Evolutionary conservation across 2,329 filamentous ascomycete genomes (phyloP).

Genomic region (Nemania diffusa): DNA sequence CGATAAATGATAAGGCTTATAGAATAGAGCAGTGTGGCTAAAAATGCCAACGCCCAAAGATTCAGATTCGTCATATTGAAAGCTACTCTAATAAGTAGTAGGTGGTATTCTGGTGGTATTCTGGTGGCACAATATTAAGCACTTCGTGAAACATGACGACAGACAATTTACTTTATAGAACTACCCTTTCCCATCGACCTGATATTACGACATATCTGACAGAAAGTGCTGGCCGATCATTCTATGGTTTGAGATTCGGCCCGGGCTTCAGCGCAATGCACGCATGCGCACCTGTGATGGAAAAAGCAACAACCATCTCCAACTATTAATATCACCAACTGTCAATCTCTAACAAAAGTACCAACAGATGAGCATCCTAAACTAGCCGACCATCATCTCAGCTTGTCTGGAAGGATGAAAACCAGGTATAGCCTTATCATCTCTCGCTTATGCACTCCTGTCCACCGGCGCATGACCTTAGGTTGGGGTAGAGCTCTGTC

Average conservation of each 20-base stretch:
- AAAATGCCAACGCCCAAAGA: slow-evolving; percentile 7
- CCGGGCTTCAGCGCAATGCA: neutral
- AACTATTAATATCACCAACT: neutral
- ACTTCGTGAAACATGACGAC: neutral
- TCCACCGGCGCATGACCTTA: neutral
- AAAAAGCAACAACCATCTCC: neutral
- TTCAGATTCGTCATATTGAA: slow-evolving; percentile 9
- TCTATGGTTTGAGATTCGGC: neutral
- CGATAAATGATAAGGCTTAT: slow-evolving; percentile 38
- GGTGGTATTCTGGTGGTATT: neutral
- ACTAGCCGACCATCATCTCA: neutral
- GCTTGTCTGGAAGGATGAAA: neutral
- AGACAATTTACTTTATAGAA: neutral
- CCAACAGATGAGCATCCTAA: neutral
- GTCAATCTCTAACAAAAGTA: neutral
- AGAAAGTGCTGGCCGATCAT: neutral
- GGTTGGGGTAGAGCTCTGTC: neutral
- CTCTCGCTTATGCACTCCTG: neutral
- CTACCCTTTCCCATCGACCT: neutral
- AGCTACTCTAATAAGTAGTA: neutral
- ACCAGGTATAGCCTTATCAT: neutral
- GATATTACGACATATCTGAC: neutral
- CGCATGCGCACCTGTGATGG: neutral
- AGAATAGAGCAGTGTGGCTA: slow-evolving; percentile 18
- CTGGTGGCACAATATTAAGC: no score